Evolutionary conservation across 148 eudicot species (phyloP), one percentile per base, ranked within the genome.

Genomic region (Polygonum aviculare): DNA sequence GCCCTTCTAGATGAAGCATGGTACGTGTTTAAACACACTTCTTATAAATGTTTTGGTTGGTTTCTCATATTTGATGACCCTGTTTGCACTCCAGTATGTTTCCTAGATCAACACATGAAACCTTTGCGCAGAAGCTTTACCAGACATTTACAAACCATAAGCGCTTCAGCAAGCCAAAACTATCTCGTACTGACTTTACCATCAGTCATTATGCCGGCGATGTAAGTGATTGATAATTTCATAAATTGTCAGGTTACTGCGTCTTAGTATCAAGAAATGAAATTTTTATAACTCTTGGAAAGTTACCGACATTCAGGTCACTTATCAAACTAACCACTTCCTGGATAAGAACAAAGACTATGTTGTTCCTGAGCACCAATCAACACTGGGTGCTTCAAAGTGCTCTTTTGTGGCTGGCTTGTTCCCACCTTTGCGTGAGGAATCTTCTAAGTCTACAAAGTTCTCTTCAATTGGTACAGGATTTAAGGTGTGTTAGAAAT

Each of bases 1-100:
- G 94, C 98, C 82, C 97, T 95, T 81, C 88, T 95, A 70, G 96
- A 95, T 77, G 98, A 95, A 83, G 97, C 98, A 80, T 95, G 98
- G 98, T 95, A 87, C 80, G 93, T 83, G 81, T 57, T 76, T 75
- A 40, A 12, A n/a, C 75, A 67, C 38, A 67, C 45, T 67, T 38
- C 45, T 69, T 65, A 52, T 39, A 69, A n/a, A 38, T 69, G 44
- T 36, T 67, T 41, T 36, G 21, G 21, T 38, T 15, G 72, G 45
- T 36, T 36, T 15, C 72, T 67, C 45, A 67, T 67, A 11, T 31
- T 31, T 75, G 73, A 41, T 54, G 47, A 45, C 31, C 75, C 54
- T 48, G 19, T 41, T 19, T 40, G 11, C 44, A 7, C 54, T 72
- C 18, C 54, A 72, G 75, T 44, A 72, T 72, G 75, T 72, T 72